A percentile compares a stretch with the other conserved stretches of the same genome.
Evolutionary conservation across 495 filamentous ascomycete species (phyloP).

Genomic region (Pyrenopolyporus hunteri): DNA sequence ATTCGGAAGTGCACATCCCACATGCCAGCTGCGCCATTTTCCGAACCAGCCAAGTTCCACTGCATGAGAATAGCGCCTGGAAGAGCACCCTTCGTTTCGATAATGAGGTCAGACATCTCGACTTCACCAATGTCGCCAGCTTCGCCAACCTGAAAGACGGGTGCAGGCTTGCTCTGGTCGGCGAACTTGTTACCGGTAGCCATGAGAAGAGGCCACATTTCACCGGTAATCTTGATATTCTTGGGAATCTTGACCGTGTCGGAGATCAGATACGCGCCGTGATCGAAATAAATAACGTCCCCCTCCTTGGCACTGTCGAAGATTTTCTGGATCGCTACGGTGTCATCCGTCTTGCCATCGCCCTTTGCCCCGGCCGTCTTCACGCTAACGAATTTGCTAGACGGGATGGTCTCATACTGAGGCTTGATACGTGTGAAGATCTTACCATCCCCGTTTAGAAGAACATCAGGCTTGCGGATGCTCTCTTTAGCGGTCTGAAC

Average conservation of each 20-base stretch:
- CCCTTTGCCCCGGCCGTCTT: slow-evolving; percentile 80
- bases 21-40: slow-evolving; percentile 75
- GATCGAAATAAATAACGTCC: slow-evolving; percentile 88
- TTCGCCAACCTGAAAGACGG: slow-evolving; percentile 78
- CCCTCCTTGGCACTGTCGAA: slow-evolving; percentile 64
- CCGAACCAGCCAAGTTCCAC: slow-evolving; percentile 78
- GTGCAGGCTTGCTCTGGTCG: slow-evolving; percentile 70
- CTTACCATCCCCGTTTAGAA: slow-evolving; percentile 60
- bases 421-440: slow-evolving; percentile 74
- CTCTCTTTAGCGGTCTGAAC: slow-evolving; percentile 58
- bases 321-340: slow-evolving; percentile 70
- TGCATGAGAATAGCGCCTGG: slow-evolving; percentile 89
- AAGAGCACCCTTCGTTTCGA: slow-evolving; percentile 76
- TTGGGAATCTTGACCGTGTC: slow-evolving; percentile 83
- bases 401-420: slow-evolving; percentile 69
- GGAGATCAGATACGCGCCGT: slow-evolving; percentile 86
- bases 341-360: slow-evolving; percentile 74
- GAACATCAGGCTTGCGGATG: slow-evolving; percentile 61
- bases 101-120: slow-evolving; percentile 84
- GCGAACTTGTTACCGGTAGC: slow-evolving; percentile 73
- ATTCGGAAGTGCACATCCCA: slow-evolving; percentile 94
- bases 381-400: slow-evolving; percentile 72
- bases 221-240: slow-evolving; percentile 82
- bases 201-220: slow-evolving; percentile 90
- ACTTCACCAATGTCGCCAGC: slow-evolving; percentile 77